Base-by-base conservation (phyloP, 2,329 filamentous ascomycete species). In the Xylaria sp. region DNA sequence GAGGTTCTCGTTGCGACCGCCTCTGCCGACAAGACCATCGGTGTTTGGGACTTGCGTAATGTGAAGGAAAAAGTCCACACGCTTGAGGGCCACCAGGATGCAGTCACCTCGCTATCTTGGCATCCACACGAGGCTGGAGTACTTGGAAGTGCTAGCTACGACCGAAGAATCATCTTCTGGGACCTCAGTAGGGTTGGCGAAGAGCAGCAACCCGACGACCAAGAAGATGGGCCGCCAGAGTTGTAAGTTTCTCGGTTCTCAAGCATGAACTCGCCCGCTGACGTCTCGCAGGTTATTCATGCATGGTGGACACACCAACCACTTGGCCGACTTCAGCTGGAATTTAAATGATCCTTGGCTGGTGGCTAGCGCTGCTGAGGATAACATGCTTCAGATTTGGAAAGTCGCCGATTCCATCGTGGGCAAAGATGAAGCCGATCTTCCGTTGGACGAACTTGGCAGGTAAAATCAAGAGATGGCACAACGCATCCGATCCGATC, bases 221-320 rank as follows among this genome's bases (percentile, higher is more conserved):
- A 89, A 45, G 93, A 97, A 64, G 94, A 99, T 69, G 94, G 94
- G 0, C 90, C 92, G 1, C 93, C 94, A 47, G 94, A 99, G 74
- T 80, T 99, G 89, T 94, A 80, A 75, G 89, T 83, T 13, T 51
- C 49, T 51, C 9, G 26, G 11, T 21, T 5, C 13, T 11, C 19
- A 41, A 9, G 20, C 39, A 22, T 21, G 34, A 16, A n/a, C 22
- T 39, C 44, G 44, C 47, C 55, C n/a, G 55, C 55, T 52, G 50
- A 65, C 34, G 6, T 13, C n/a, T 29, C 39, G 5, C 54, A 92
- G 90, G 43, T 78, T 99, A 1, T 99, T 99, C 76, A 97, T 99
- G 92, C 94, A 99, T 68, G 94, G 94, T 57, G 94, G 94, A 26
- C 95, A 99, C 77, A 99, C 94, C 9, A 97, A 97, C 75, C 89